Base-by-base conservation (phyloP, 2,329 filamentous ascomycete species). In the Epichloe brachyelytri region DNA sequence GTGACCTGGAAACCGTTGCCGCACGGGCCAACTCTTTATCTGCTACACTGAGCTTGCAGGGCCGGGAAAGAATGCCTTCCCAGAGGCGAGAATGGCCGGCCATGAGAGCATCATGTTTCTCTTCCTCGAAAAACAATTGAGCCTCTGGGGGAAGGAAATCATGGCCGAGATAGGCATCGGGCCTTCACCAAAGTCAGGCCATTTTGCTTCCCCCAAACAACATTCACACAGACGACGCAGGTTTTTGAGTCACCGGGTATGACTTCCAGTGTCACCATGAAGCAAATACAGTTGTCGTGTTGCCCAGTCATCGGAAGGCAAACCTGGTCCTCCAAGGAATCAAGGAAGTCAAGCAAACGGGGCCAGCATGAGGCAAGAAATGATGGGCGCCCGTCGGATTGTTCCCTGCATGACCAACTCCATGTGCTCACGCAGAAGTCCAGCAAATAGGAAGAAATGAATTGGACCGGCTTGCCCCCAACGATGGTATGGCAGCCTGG, bases 111-210 rank as follows among this genome's bases (percentile, higher is more conserved):
- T n/a, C n/a, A n/a, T 30, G 34, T 6, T 7, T 22, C 26, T 12
- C 10, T 36, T 17, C 6, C 33, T 46, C 17, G 11, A 6, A 7
- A 7, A 26, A 22, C 15, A n/a, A 3, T 22, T 14, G 11, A 4
- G 15, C 30, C 20, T 30, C 22, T 17, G 15, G 10, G 39, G 19
- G 20, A 17, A n/a, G 4, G 8, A 11, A 30, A 11, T 30, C 26
- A 30, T 30, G 26, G 41, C n/a, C 33, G 41, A 22, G 34, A 34
- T 20, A n/a, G 14, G 46, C 46, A 44, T 54, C 52, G 52, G 52
- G 50, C 46, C 50, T 54, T 52, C 47, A 39, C 49, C 43, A 51
- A 54, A 41, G 46, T 51, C 52, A 52, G 43, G 46, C 49, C 52
- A 52, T 50, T 47, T 30, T 33, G 12, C 34, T 46, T 50, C 36